A percentile compares a stretch with the other conserved stretches of the same genome.
phyloP scores from a whole-genome alignment of 2,329 filamentous ascomycete genomes.

The Fusarium secorum region DNA sequence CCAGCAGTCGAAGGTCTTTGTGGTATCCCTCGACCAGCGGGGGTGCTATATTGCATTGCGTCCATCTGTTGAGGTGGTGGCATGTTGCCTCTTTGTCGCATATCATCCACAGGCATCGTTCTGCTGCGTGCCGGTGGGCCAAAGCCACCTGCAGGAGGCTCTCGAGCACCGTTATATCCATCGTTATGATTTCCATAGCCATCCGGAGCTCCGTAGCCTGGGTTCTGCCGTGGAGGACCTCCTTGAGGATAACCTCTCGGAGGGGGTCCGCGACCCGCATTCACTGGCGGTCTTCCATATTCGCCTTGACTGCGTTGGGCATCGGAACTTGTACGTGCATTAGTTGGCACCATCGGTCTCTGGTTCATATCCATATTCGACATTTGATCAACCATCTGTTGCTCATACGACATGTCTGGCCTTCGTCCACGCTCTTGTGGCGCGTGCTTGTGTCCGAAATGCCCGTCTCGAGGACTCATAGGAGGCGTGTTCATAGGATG shows the following conservation, averaged over 20 bases:
- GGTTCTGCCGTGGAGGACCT: constrained; percentile 42
- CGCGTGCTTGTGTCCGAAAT: constrained; percentile 37
- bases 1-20: constrained; percentile 64
- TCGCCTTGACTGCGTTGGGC: constrained; percentile 40
- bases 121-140: constrained; percentile 64
- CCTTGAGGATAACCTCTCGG: constrained; percentile 48
- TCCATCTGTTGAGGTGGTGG: constrained; percentile 51
- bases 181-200: constrained; percentile 42
- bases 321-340: constrained; percentile 40
- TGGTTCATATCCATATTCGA: constrained; percentile 48
- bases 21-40: constrained; percentile 55
- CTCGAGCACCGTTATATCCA: constrained; percentile 42
- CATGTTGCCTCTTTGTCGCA: constrained; percentile 51
- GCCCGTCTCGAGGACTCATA: constrained; percentile 41
- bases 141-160: constrained; percentile 52
- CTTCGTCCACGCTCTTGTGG: constrained; percentile 35
- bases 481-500: constrained; percentile 46
- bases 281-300: constrained; percentile 40
- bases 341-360: constrained; percentile 31
- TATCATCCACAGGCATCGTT: constrained; percentile 65
- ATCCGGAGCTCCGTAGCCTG: constrained; percentile 30
- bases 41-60: constrained; percentile 57
- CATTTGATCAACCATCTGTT: constrained; percentile 47
- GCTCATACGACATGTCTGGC: constrained; percentile 39
- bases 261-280: constrained; percentile 39